phyloP scores from a whole-genome alignment of 1,284 basidiomycete species.

The Mixia osmundae region DNA sequence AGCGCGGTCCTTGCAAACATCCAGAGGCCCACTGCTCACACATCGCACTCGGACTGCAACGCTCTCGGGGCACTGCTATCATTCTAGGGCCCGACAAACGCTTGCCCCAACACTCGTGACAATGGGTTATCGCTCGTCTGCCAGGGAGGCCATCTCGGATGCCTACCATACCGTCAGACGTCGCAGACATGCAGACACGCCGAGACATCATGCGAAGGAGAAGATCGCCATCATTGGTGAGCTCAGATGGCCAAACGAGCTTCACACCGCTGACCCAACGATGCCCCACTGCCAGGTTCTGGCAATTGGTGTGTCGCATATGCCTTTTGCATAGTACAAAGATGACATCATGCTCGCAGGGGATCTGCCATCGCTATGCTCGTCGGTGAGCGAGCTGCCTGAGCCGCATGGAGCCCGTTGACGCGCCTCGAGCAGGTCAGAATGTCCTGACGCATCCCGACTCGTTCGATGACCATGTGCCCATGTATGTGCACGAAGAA shows the following conservation, averaged over 20 bases:
- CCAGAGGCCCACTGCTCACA: too few relatives aligned
- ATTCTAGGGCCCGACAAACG: too few relatives aligned
- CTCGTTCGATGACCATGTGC: slow-evolving; percentile 27
- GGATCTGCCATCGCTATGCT: not conserved
- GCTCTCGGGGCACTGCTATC: too few relatives aligned
- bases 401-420: not conserved
- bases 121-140: too few relatives aligned
- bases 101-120: too few relatives aligned
- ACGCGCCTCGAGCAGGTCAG: slow-evolving; percentile 18
- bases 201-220: too few relatives aligned
- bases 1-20: too few relatives aligned
- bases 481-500: slow-evolving; percentile 32
- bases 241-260: slow-evolving; percentile 19
- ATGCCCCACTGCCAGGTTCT: not conserved
- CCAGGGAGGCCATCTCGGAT: too few relatives aligned
- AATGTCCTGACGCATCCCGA: slow-evolving; percentile 27
- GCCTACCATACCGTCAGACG: too few relatives aligned
- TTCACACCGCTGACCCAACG: slow-evolving; percentile 3
- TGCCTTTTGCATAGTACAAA: not conserved
- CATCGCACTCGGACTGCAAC: too few relatives aligned
- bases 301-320: slow-evolving; percentile 1
- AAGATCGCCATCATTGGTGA: slow-evolving; percentile 32
- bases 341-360: not conserved
- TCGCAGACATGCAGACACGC: too few relatives aligned
- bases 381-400: not conserved